Conservation (phyloP, 2,329 filamentous ascomycete species). For the Fusarium cyanostomum region DNA sequence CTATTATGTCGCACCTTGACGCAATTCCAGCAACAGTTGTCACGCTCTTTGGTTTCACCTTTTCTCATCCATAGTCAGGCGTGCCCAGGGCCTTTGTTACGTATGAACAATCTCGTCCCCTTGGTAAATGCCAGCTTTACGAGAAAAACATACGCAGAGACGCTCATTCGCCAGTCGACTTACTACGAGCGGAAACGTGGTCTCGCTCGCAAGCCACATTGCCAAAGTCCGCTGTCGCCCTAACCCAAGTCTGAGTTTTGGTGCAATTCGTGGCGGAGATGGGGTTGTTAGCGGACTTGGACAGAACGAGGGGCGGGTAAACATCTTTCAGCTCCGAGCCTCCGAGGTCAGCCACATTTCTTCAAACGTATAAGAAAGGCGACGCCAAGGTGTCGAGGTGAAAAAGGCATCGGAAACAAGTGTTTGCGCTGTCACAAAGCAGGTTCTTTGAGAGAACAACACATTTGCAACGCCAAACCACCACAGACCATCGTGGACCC, state of each 20-base stretch:
- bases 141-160: background rate
- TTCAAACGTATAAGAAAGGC: background rate
- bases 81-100: too few species aligned
- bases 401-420: background rate
- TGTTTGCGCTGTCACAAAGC: background rate
- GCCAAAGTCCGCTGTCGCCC: too few species aligned
- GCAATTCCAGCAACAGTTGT: too few species aligned
- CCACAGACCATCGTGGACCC: background rate
- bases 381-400: background rate
- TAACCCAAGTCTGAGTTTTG: too few species aligned
- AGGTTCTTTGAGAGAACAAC: background rate
- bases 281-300: background rate
- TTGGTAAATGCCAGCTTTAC: background rate
- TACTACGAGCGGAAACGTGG: constrained; percentile 1
- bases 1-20: too few species aligned
- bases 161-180: background rate
- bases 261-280: too few species aligned
- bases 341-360: background rate
- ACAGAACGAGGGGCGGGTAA: background rate
- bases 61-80: too few species aligned
- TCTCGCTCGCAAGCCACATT: constrained; percentile 4
- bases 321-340: constrained; percentile 5
- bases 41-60: too few species aligned
- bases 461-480: background rate
- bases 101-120: too few species aligned